A percentile compares a stretch with the other conserved stretches of the same genome.
Conservation (phyloP, 2,329 filamentous ascomycete species). For the Cladophialophora yegresii region DNA sequence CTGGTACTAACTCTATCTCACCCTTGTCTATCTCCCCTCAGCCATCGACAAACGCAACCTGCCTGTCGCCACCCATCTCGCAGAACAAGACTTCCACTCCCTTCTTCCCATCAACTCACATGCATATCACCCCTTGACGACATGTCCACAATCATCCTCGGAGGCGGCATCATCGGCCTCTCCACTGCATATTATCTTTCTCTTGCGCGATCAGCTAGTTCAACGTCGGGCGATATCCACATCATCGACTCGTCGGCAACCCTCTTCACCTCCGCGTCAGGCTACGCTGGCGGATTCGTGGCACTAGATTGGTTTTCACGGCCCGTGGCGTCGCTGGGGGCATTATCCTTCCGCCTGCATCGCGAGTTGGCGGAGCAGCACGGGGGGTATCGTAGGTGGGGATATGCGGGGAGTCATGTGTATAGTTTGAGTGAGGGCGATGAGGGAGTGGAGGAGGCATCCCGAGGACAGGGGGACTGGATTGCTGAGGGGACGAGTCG, state of each 20-base stretch:
- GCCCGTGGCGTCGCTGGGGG: constrained; percentile 60
- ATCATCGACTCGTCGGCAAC: constrained; percentile 59
- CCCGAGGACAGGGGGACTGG: constrained; percentile 61
- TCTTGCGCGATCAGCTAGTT: constrained; percentile 36
- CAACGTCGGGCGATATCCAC: constrained; percentile 52
- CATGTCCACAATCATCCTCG: constrained; percentile 65
- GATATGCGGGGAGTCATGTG: constrained; percentile 61
- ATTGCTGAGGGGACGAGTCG: constrained; percentile 64
- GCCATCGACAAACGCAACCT: too few species aligned
- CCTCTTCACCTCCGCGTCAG: constrained; percentile 73
- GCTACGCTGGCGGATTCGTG: constrained; percentile 72
- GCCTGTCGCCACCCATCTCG: background rate
- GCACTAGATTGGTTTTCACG: constrained; percentile 71
- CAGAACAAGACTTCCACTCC: background rate
- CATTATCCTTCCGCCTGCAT: constrained; percentile 70
- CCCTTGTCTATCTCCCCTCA: too few species aligned
- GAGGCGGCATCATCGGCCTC: constrained; percentile 69
- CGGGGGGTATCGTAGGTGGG: constrained; percentile 61
- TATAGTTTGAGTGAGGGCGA: constrained; percentile 54
- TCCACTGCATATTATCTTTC: constrained; percentile 74
- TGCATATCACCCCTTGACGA: background rate
- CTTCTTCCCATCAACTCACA: background rate
- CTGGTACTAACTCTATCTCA: too few species aligned
- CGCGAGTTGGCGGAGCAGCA: constrained; percentile 62
- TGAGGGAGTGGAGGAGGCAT: constrained; percentile 38